Evolutionary conservation across 371 early-diverging fungal genomes (phyloP), one percentile per base, ranked within the genome.

Genomic region (Encephalitozoon cuniculi): DNA sequence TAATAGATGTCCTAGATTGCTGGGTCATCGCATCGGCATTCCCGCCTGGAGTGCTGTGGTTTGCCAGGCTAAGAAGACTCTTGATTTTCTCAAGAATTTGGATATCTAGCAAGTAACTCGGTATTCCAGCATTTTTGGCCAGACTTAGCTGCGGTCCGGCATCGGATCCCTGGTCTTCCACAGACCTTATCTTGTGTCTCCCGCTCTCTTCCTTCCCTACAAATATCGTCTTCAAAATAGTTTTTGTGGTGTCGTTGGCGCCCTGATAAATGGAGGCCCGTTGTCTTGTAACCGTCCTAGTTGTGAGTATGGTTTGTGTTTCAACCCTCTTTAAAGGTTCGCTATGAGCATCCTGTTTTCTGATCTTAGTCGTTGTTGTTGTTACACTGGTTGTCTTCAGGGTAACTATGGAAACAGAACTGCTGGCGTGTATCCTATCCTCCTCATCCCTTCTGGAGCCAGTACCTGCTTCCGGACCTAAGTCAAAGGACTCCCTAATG

Each of bases 201-300:
- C 11, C 34, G 5, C 15, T 37, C 9, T 59, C 34, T 9, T 15
- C 15, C 1, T 18, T 46, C 21, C 21, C 59, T 6, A 59, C 59
- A 34, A 34, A 59, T 18, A 59, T 21, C 21, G 59, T 59, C 28
- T 59, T 59, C 6, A 59, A 18, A 32, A 59, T 15, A n/a, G 59
- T 59, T 28, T 30, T 59, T n/a, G 21, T 21, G 21, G 5, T 6
- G n/a, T 34, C 59, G 21, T 21, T 2, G 0, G 12, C 15, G 1
- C n/a, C 37, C 34, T 7, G 28, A 11, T 11, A 21, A 2, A 28
- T 3, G 15, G 49, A 46, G 3, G 34, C 21, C 21, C 18, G 12
- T n/a, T 59, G 59, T n/a, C 59, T 59, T 59, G 59, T 59, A 34
- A 59, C 21, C n/a, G 59, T 59, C 21, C 59, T 59, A 11, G 59